Conservation (phyloP, 2,329 filamentous ascomycete species). For the Chrysoporthe puriensis region DNA sequence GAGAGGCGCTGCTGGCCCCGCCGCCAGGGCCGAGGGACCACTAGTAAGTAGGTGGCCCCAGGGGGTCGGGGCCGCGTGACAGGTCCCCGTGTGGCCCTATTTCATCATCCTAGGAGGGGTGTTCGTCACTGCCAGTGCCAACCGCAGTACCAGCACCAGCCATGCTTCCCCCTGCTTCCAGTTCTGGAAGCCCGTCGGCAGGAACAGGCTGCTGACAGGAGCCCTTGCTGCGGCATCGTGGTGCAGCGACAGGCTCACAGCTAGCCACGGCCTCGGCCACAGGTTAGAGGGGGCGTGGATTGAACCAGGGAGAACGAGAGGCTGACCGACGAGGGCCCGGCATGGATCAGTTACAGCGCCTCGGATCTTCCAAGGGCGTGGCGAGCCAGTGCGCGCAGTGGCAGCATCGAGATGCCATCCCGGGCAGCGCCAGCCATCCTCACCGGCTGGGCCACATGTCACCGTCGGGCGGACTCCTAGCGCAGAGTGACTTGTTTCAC, state of each 20-base stretch:
- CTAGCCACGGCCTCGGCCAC: background rate
- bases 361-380: background rate
- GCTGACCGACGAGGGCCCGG: background rate
- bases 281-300: background rate
- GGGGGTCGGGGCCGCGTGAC: constrained; percentile 5
- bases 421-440: background rate
- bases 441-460: background rate
- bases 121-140: constrained; percentile 5
- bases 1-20: background rate
- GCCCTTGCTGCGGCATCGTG: constrained; percentile 14
- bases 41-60: background rate
- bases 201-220: background rate
- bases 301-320: background rate
- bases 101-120: constrained; percentile 3
- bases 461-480: background rate
- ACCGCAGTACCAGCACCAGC: background rate
- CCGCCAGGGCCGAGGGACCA: background rate
- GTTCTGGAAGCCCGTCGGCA: background rate
- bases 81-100: constrained; percentile 3
- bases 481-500: background rate
- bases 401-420: background rate
- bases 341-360: background rate
- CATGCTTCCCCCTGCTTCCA: background rate
- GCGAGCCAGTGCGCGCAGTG: background rate
- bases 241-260: constrained; percentile 9